Conservation (phyloP, 2,329 filamentous ascomycete genomes). For the Fonsecaea nubica region DNA sequence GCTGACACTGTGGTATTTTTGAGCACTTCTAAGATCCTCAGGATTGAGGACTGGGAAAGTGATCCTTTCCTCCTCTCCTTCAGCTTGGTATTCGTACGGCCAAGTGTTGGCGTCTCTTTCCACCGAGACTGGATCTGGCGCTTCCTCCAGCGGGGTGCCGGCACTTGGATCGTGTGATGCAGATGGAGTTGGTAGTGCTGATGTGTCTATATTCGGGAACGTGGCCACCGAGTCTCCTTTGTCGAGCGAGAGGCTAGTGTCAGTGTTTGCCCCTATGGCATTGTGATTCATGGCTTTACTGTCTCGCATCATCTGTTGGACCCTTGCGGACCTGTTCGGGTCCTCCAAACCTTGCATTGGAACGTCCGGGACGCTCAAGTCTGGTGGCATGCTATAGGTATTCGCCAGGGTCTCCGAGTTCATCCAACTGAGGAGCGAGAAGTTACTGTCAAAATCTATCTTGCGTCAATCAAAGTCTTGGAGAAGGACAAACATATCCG, state of each 20-base stretch:
- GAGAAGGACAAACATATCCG: not conserved
- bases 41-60: conserved; percentile 8
- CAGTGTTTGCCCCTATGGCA: not conserved
- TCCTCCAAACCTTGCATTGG: conserved; percentile 13
- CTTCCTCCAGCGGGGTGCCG: conserved; percentile 6
- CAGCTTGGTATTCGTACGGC: conserved; percentile 18
- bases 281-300: not conserved
- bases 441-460: conserved; percentile 1
- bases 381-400: conserved; percentile 2
- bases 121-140: conserved; percentile 13
- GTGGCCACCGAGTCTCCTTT: not conserved
- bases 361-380: conserved; percentile 10
- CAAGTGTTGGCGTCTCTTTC: conserved; percentile 16
- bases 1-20: conserved; percentile 1
- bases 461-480: not conserved
- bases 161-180: conserved; percentile 1
- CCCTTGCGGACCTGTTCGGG: not conserved
- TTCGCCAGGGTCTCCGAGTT: conserved; percentile 6
- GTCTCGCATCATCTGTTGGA: not conserved
- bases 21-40: not conserved
- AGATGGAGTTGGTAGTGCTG: conserved; percentile 7
- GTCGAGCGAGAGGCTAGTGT: not conserved
- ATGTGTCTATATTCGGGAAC: not conserved
- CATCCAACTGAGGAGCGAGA: conserved; percentile 23
- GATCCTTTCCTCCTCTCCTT: conserved; percentile 9